Percentiles rank a stretch among this genome's conserved stretches.
Conservation (phyloP, 2,329 filamentous ascomycete species). For the Sclerotinia subarctica region DNA sequence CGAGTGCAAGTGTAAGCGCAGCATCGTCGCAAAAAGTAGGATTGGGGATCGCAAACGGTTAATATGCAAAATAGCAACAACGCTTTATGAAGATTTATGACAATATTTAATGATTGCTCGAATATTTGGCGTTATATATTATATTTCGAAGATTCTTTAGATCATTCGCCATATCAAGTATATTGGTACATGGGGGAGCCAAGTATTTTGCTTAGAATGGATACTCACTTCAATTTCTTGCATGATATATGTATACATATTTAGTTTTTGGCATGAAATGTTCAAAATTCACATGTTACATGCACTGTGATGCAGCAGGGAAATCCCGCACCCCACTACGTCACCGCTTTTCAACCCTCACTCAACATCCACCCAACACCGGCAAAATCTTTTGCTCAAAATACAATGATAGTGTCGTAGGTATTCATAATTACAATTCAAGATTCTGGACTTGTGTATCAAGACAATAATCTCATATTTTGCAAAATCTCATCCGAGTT, state of each 20-base stretch:
- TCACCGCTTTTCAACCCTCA: slow-evolving; percentile 15
- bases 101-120: slow-evolving; percentile 19
- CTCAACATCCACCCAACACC: background rate
- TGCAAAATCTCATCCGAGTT: background rate
- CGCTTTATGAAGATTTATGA: slow-evolving; percentile 22
- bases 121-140: slow-evolving; percentile 15
- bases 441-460: background rate
- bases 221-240: background rate
- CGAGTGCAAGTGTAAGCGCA: slow-evolving; percentile 42
- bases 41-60: slow-evolving; percentile 47
- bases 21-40: slow-evolving; percentile 45
- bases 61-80: slow-evolving; percentile 10
- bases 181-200: background rate
- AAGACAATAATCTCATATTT: background rate
- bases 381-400: slow-evolving; percentile 4
- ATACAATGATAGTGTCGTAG: background rate
- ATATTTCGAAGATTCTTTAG: background rate
- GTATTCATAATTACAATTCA: background rate
- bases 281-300: slow-evolving; percentile 10
- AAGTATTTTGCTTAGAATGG: background rate
- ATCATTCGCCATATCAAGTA: background rate
- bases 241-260: background rate
- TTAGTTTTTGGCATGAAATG: background rate
- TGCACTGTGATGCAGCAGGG: background rate
- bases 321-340: slow-evolving; percentile 15